These are phyloP conservation scores for Scedosporium dehoogii DNA, from an alignment of 2,329 filamentous ascomycete species.

Conservation along the genomic window DNA sequence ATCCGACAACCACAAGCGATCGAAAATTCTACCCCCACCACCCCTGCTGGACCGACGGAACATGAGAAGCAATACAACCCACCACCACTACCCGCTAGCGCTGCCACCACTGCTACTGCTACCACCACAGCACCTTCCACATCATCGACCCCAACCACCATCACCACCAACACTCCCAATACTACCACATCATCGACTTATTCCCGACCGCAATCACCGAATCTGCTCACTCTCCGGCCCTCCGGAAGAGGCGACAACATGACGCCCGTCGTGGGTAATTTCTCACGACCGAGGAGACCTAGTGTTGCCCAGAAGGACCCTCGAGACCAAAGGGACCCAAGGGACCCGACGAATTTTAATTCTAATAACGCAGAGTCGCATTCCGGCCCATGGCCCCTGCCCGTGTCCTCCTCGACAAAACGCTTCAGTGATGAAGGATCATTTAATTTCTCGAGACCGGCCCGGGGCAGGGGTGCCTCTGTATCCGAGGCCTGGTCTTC, in stretches of 20 bases:
- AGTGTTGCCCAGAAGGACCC: background rate
- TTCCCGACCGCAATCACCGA: background rate
- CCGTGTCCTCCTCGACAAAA: background rate
- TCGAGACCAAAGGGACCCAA: no score
- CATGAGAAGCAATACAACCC: conserved; percentile 1
- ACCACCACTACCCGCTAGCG: background rate
- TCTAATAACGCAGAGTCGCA: background rate
- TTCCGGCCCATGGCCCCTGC: background rate
- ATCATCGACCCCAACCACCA: background rate
- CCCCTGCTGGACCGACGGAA: background rate
- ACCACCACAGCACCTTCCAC: background rate
- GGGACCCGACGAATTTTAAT: background rate
- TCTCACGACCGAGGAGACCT: background rate
- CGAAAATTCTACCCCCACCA: background rate
- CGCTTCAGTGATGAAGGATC: background rate
- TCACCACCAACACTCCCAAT: background rate
- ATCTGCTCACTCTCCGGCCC: background rate
- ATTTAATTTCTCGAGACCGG: conserved; percentile 3
- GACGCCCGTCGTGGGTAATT: background rate
- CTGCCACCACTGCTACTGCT: background rate
- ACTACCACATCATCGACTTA: background rate
- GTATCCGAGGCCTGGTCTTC: background rate
- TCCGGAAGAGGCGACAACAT: background rate
- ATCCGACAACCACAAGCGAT: background rate
- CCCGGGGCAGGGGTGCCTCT: conserved; percentile 2